Conservation (phyloP, 345 rosid genomes). For the Syzygium oleosum region DNA sequence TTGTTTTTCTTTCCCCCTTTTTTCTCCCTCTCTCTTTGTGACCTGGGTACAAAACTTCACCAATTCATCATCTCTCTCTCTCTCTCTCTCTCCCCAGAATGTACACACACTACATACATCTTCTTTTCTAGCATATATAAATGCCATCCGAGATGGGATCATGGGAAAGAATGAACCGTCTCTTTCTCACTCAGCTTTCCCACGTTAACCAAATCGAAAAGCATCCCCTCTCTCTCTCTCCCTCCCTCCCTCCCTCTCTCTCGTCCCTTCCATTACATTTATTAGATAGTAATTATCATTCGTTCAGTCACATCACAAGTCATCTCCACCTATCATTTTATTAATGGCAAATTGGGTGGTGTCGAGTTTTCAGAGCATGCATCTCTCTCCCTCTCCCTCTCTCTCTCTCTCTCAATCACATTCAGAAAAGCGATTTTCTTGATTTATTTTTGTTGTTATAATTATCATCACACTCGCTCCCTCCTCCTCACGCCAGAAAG, state of each 20-base stretch:
- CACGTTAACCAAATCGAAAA: constrained; percentile 80
- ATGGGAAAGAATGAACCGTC: constrained; percentile 25
- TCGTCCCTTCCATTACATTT: constrained; percentile 18
- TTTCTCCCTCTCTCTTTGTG: background rate
- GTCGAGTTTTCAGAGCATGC: background rate
- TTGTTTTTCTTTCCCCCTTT: background rate
- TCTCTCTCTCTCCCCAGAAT: background rate
- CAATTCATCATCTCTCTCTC: background rate
- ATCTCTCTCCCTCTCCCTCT: background rate
- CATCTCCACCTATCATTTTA: constrained; percentile 3
- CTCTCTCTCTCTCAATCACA: background rate
- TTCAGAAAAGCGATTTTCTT: background rate
- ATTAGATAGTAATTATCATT: constrained; percentile 17
- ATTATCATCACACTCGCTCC: background rate
- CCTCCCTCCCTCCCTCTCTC: background rate
- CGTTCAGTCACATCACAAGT: constrained; percentile 17
- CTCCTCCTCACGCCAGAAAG: constrained; percentile 11
- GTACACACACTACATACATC: background rate
- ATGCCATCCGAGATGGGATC: background rate
- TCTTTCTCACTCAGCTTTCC: constrained; percentile 40
- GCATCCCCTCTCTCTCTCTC: constrained; percentile 16
- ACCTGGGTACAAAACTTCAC: background rate
- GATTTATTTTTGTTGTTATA: background rate
- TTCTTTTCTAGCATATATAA: background rate
- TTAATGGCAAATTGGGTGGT: constrained; percentile 1